These are phyloP conservation scores for Aurinia saxatilis DNA, from an alignment of 345 rosid genomes.

Conservation along the genomic window DNA sequence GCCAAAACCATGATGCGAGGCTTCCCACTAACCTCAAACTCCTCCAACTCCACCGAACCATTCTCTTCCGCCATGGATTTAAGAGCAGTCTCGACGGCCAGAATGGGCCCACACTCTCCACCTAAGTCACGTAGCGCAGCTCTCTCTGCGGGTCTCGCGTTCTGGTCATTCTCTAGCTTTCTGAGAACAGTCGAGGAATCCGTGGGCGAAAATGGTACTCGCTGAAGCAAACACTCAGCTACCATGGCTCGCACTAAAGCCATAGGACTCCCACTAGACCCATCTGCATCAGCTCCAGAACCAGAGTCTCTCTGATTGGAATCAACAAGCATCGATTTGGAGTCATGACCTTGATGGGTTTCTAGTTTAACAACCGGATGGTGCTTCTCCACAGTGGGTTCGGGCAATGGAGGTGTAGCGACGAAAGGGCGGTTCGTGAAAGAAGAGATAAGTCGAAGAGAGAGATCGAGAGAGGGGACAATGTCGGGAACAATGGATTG, in stretches of 20 bases:
- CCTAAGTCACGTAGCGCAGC: slow-evolving; percentile 76
- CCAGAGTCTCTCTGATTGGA: slow-evolving; percentile 20
- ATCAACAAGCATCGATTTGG: slow-evolving; percentile 15
- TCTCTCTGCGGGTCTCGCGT: slow-evolving; percentile 58
- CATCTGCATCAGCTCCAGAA: slow-evolving; percentile 11
- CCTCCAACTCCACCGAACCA: slow-evolving; percentile 72
- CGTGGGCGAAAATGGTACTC: slow-evolving; percentile 67
- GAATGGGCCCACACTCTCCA: slow-evolving; percentile 71
- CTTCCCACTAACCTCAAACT: slow-evolving; percentile 79
- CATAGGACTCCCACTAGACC: slow-evolving; percentile 57
- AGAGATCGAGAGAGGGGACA: slow-evolving; percentile 69
- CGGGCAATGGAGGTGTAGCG: slow-evolving; percentile 65
- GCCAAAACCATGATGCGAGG: slow-evolving; percentile 71
- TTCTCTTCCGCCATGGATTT: slow-evolving; percentile 84
- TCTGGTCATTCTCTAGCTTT: slow-evolving; percentile 84
- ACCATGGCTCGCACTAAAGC: slow-evolving; percentile 75
- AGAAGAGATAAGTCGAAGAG: slow-evolving; percentile 62
- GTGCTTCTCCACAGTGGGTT: slow-evolving; percentile 31
- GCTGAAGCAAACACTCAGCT: slow-evolving; percentile 72
- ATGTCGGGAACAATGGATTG: slow-evolving; percentile 56
- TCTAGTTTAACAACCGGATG: slow-evolving; percentile 7
- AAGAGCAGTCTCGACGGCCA: slow-evolving; percentile 77
- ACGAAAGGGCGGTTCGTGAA: slow-evolving; percentile 59
- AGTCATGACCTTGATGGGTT: slow-evolving; percentile 11
- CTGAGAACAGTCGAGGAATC: slow-evolving; percentile 78